A percentile compares a stretch with the other conserved stretches of the same genome.
Conservation (phyloP, 225 moss, liverwort and hornwort species). For the Marchantia paleacea region DNA sequence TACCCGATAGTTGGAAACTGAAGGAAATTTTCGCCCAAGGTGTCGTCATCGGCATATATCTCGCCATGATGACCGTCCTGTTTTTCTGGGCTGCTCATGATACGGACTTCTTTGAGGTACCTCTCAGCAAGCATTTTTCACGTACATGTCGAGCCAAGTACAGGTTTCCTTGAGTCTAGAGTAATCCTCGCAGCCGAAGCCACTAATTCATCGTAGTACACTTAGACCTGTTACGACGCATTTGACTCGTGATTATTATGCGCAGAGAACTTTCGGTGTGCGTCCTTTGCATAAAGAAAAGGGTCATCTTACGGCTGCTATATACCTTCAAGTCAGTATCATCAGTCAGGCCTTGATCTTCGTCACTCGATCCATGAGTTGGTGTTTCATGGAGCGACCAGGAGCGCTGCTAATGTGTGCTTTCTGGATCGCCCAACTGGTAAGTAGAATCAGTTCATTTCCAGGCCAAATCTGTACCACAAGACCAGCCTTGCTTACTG, state of each 20-base stretch:
- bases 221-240: background rate
- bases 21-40: slow-evolving; percentile 25
- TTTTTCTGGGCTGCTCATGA: slow-evolving; percentile 22
- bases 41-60: slow-evolving; percentile 21
- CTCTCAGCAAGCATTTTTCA: background rate
- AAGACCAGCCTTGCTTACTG: background rate
- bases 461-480: no score
- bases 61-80: slow-evolving; percentile 28
- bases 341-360: slow-evolving; percentile 32
- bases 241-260: background rate
- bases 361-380: slow-evolving; percentile 25
- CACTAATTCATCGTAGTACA: background rate
- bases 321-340: slow-evolving; percentile 29
- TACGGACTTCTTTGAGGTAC: slow-evolving; percentile 27
- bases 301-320: slow-evolving; percentile 14
- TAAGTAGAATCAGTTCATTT: background rate
- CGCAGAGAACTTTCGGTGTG: slow-evolving; percentile 18
- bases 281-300: background rate
- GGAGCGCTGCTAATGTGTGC: slow-evolving; percentile 21
- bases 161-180: background rate
- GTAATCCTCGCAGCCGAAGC: background rate
- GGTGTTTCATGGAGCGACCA: slow-evolving; percentile 28
- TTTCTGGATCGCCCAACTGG: slow-evolving; percentile 26
- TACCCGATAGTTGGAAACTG: slow-evolving; percentile 30
- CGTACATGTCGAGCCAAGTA: no score